phyloP scores from a whole-genome alignment of 2,329 filamentous ascomycete species.

The Stagonosporopsis rhizophila region DNA sequence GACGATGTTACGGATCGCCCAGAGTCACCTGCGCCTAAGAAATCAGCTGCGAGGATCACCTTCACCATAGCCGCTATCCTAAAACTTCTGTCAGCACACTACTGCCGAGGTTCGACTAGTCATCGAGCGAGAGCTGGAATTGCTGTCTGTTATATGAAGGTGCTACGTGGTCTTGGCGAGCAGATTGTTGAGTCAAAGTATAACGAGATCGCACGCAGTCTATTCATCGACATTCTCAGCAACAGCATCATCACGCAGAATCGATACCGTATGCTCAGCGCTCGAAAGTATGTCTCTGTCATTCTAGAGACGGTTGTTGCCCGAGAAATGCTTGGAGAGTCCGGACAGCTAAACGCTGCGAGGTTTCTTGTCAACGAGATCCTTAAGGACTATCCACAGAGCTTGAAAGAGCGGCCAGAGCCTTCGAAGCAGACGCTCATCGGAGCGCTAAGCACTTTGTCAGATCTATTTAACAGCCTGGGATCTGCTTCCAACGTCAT shows the following conservation, averaged over 20 bases:
- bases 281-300: constrained; percentile 82
- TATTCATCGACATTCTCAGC: constrained; percentile 81
- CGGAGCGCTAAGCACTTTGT: constrained; percentile 77
- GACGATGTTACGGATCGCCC: constrained; percentile 73
- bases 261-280: constrained; percentile 84
- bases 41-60: constrained; percentile 71
- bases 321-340: constrained; percentile 82
- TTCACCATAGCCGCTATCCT: constrained; percentile 81
- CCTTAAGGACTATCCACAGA: constrained; percentile 93
- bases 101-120: constrained; percentile 77
- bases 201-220: constrained; percentile 77
- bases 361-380: constrained; percentile 84
- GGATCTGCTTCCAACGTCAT: constrained; percentile 82
- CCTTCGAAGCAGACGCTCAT: constrained; percentile 87
- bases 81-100: constrained; percentile 79
- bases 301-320: constrained; percentile 86
- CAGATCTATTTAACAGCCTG: constrained; percentile 77
- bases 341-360: constrained; percentile 83
- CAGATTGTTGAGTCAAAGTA: constrained; percentile 85
- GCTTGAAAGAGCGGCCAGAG: constrained; percentile 83
- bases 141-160: constrained; percentile 83
- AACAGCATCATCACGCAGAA: constrained; percentile 79
- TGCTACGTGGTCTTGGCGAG: constrained; percentile 80
- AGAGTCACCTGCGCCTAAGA: constrained; percentile 78
- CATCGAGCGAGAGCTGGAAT: constrained; percentile 84